Percentiles rank a stretch among this genome's conserved stretches.
phyloP scores from a whole-genome alignment of 2,329 filamentous ascomycete genomes.

The Myriosclerotinia curreyana region DNA sequence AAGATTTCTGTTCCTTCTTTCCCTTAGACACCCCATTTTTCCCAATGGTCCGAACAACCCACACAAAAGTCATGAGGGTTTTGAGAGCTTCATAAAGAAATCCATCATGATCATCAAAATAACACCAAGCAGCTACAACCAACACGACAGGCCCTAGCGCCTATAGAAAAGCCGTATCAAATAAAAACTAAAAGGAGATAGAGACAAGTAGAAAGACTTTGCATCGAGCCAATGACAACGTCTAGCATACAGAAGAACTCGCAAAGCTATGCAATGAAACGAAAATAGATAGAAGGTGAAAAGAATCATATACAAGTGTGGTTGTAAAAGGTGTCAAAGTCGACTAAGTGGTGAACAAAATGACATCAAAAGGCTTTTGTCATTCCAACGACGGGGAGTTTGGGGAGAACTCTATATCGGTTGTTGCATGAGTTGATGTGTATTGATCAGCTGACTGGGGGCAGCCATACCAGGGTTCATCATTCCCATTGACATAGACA shows the following conservation, averaged over 20 bases:
- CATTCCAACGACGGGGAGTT: slow-evolving; percentile 3
- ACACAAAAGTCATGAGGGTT: slow-evolving; percentile 3
- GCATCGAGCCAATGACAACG: slow-evolving; percentile 10
- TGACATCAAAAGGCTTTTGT: not conserved
- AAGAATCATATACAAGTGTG: slow-evolving; percentile 24
- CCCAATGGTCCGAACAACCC: slow-evolving; percentile 15
- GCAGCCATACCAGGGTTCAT: slow-evolving; percentile 39
- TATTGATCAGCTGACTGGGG: slow-evolving; percentile 41
- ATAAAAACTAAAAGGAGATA: slow-evolving; percentile 19
- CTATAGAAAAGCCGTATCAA: slow-evolving; percentile 18
- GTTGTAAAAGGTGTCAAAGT: slow-evolving; percentile 20
- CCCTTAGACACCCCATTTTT: slow-evolving; percentile 18
- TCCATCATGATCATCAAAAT: slow-evolving; percentile 22
- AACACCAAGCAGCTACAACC: slow-evolving; percentile 17
- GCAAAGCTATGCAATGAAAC: slow-evolving; percentile 36
- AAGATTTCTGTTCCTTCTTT: slow-evolving; percentile 16
- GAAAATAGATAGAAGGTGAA: slow-evolving; percentile 24
- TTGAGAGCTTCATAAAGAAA: slow-evolving; percentile 22
- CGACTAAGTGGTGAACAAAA: slow-evolving; percentile 14
- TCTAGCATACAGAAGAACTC: slow-evolving; percentile 22
- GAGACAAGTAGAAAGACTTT: slow-evolving; percentile 11
- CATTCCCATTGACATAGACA: slow-evolving; percentile 33
- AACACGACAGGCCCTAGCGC: slow-evolving; percentile 18
- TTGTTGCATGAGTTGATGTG: slow-evolving; percentile 41
- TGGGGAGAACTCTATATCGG: slow-evolving; percentile 31